phyloP scores from a whole-genome alignment of 768 basidiomycete genomes.

The Pholiota microspora region DNA sequence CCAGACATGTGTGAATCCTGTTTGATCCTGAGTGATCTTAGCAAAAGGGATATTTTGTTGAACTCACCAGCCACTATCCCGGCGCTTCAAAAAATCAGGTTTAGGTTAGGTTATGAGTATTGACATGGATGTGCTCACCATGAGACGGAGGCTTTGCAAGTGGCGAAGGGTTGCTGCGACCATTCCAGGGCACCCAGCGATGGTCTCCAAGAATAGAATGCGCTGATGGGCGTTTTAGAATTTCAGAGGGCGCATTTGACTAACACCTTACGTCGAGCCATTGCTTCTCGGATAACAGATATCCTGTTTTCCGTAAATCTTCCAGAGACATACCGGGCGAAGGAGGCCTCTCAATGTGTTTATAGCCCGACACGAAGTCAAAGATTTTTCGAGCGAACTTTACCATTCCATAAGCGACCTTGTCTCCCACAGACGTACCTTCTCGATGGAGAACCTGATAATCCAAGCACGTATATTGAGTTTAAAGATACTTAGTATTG shows the following conservation, averaged over 20 bases:
- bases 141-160: conserved; percentile 80
- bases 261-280: conserved; percentile 66
- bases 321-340: conserved; percentile 63
- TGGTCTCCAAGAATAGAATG: conserved; percentile 70
- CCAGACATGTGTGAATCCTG: conserved; percentile 91
- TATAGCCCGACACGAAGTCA: conserved; percentile 86
- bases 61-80: conserved; percentile 50
- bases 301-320: conserved; percentile 73
- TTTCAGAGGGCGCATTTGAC: background rate
- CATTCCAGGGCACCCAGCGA: conserved; percentile 97
- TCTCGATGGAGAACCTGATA: conserved; percentile 67
- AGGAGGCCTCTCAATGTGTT: conserved; percentile 64
- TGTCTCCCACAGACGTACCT: conserved; percentile 68
- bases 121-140: conserved; percentile 49
- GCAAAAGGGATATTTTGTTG: background rate
- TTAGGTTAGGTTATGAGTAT: background rate
- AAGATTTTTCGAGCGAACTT: conserved; percentile 61
- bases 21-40: conserved; percentile 42
- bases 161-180: conserved; percentile 89
- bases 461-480: background rate
- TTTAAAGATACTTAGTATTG: background rate
- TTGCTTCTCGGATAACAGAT: conserved; percentile 66
- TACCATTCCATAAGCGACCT: conserved; percentile 66
- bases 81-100: conserved; percentile 31
- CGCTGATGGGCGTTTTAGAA: no score